Percentiles rank a stretch among this genome's conserved stretches.
phyloP scores from a whole-genome alignment of 768 basidiomycete genomes.

The Nidularia sp. region DNA sequence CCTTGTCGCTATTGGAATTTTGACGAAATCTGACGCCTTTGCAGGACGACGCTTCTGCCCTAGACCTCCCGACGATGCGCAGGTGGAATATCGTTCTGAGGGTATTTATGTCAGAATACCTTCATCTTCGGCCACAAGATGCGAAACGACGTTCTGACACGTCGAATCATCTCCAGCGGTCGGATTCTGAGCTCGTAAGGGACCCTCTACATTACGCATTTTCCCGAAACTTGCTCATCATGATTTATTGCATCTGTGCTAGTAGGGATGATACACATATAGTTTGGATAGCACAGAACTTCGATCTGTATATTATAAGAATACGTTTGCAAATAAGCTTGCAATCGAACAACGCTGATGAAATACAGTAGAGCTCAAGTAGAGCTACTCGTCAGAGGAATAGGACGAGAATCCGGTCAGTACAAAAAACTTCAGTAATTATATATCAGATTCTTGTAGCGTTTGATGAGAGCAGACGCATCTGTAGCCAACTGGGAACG shows the following conservation, averaged over 20 bases:
- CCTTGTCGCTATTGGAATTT: neutral
- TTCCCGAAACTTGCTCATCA: neutral
- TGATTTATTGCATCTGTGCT: neutral
- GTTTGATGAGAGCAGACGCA: constrained; percentile 27
- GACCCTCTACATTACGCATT: neutral
- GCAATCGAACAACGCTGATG: neutral
- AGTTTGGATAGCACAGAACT: neutral
- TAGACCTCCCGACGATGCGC: constrained; percentile 82
- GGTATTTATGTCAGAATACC: constrained; percentile 88
- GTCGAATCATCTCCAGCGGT: constrained; percentile 23
- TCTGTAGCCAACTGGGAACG: constrained; percentile 24
- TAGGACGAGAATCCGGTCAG: neutral
- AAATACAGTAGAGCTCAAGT: neutral
- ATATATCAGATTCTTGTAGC: constrained; percentile 26
- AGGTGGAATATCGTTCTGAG: constrained; percentile 88
- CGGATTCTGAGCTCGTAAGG: constrained; percentile 46
- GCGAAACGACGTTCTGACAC: constrained; percentile 21
- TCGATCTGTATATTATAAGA: neutral
- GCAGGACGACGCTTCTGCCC: constrained; percentile 85
- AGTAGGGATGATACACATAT: neutral
- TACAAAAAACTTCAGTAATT: neutral
- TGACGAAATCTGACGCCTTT: neutral
- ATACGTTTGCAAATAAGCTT: neutral
- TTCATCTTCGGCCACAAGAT: constrained; percentile 57
- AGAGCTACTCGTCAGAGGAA: too few species aligned